These are phyloP conservation scores for Solanum appendiculatum DNA, from an alignment of 257 asterid genomes.

Conservation along the genomic window DNA sequence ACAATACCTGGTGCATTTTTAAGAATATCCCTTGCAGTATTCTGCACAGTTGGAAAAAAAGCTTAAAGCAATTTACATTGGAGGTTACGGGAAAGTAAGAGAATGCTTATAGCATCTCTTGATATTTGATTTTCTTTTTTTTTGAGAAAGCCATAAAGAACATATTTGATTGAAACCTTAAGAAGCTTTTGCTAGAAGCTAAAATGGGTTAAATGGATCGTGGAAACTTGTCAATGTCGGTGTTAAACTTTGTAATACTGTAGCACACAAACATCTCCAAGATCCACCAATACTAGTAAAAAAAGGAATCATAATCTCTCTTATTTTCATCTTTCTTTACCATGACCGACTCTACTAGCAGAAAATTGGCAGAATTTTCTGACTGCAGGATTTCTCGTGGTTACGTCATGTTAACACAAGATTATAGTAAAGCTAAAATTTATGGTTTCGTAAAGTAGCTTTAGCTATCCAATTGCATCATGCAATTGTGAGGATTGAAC, in stretches of 20 bases:
- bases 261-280: neutral
- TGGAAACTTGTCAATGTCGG: neutral
- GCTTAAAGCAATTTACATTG: neutral
- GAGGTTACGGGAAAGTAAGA: neutral
- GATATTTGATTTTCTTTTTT: neutral
- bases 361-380: neutral
- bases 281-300: neutral
- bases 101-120: neutral
- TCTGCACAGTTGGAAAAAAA: conserved; percentile 11
- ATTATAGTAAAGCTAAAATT: neutral
- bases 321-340: neutral
- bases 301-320: neutral
- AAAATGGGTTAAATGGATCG: neutral
- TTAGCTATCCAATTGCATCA: neutral
- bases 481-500: neutral
- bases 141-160: neutral
- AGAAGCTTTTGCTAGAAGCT: neutral
- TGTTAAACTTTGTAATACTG: neutral
- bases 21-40: conserved; percentile 65
- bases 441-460: neutral
- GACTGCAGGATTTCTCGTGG: neutral
- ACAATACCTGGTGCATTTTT: conserved; percentile 70
- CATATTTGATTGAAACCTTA: neutral
- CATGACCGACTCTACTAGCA: neutral
- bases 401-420: neutral